phyloP scores from a whole-genome alignment of 1,139 yeast genomes.

The Zygosaccharomyces sapae region DNA sequence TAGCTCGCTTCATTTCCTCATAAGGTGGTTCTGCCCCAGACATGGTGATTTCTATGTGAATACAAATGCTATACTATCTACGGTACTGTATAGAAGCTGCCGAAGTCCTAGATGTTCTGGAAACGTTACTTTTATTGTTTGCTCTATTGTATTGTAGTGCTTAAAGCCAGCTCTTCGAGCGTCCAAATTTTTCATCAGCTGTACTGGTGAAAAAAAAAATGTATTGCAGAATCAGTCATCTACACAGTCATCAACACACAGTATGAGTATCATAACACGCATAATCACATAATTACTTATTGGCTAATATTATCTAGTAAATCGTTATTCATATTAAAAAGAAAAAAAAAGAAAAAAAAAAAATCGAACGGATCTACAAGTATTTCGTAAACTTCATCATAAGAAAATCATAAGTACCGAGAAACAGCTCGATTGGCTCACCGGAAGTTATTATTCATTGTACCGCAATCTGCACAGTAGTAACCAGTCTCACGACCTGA shows the following conservation, averaged over 20 bases:
- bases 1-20: conserved; percentile 15
- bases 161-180: not conserved
- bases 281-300: too few relatives aligned
- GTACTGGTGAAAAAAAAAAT: not conserved
- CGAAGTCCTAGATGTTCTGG: too few relatives aligned
- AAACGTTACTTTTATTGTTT: too few relatives aligned
- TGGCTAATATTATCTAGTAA: too few relatives aligned
- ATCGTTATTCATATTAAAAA: too few relatives aligned
- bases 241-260: too few relatives aligned
- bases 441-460: conserved; percentile 24
- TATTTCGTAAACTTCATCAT: conserved; percentile 2
- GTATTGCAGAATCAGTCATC: not conserved
- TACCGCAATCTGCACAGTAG: conserved; percentile 27
- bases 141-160: not conserved
- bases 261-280: too few relatives aligned
- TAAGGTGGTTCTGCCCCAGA: conserved; percentile 11
- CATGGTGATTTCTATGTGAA: conserved; percentile 1
- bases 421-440: conserved; percentile 6
- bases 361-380: too few relatives aligned
- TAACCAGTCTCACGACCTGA: conserved; percentile 17
- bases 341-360: too few relatives aligned
- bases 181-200: conserved; percentile 1
- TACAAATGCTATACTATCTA: not conserved
- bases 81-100: too few relatives aligned
- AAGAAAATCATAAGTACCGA: not conserved